A percentile compares a stretch with the other conserved stretches of the same genome.
phyloP scores from a whole-genome alignment of 768 basidiomycete species.

The Termitomyces sp. region DNA sequence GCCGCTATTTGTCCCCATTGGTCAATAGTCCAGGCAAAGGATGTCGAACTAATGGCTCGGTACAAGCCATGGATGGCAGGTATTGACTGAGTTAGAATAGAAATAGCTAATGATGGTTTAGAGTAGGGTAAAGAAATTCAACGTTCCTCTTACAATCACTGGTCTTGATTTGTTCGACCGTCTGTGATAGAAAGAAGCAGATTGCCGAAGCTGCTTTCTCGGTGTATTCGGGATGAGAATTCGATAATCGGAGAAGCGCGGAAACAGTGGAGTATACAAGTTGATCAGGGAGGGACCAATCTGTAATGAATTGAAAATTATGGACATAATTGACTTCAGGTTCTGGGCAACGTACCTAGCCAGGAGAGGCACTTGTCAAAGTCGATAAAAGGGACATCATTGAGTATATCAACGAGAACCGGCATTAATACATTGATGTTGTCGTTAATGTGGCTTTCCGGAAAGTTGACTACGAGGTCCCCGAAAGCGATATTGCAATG shows the following conservation, averaged over 20 bases:
- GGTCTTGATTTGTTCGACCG: conserved; percentile 49
- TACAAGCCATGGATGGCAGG: conserved; percentile 86
- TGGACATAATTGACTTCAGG: neutral
- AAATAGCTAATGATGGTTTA: conserved; percentile 43
- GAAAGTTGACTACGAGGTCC: conserved; percentile 64
- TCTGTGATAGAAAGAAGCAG: conserved; percentile 49
- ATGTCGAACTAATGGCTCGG: conserved; percentile 76
- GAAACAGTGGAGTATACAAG: conserved; percentile 76
- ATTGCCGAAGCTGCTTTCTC: conserved; percentile 53
- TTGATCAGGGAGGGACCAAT: conserved; percentile 85
- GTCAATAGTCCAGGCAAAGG: conserved; percentile 63
- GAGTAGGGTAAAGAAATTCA: neutral
- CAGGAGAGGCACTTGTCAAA: conserved; percentile 78
- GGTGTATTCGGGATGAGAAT: conserved; percentile 42
- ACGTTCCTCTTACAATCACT: conserved; percentile 42
- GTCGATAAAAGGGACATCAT: conserved; percentile 68
- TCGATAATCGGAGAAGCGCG: conserved; percentile 65
- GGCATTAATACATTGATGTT: conserved; percentile 50
- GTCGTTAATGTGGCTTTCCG: conserved; percentile 44
- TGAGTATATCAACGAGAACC: conserved; percentile 60
- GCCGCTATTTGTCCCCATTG: conserved; percentile 60
- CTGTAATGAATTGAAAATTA: conserved; percentile 29
- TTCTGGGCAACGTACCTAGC: conserved; percentile 49
- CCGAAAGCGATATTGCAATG: conserved; percentile 85
- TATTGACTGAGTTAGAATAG: conserved; percentile 67